A percentile compares a stretch with the other conserved stretches of the same genome.
These are phyloP conservation scores for Tremella yokohamensis DNA, from an alignment of 768 basidiomycete genomes.

Conservation along the genomic window DNA sequence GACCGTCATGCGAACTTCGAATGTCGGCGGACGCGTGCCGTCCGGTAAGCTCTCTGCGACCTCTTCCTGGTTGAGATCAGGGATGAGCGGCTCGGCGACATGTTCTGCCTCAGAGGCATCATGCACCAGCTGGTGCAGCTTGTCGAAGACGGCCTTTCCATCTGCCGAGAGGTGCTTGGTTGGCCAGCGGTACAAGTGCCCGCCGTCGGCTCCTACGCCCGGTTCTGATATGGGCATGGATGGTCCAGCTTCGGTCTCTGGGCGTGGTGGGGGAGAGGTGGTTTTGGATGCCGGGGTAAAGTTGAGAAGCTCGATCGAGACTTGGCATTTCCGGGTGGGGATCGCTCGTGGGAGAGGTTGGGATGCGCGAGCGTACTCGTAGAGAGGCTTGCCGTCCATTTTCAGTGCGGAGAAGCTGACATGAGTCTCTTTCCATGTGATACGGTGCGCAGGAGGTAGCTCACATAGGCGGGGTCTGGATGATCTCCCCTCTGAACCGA, in stretches of 20 bases:
- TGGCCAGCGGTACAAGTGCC: constrained; percentile 78
- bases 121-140: constrained; percentile 56
- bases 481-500: constrained; percentile 78
- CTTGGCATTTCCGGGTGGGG: constrained; percentile 73
- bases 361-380: constrained; percentile 90
- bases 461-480: constrained; percentile 89
- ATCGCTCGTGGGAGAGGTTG: constrained; percentile 93
- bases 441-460: constrained; percentile 16
- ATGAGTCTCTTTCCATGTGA: neutral
- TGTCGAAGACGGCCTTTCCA: constrained; percentile 67
- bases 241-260: neutral
- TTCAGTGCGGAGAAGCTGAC: constrained; percentile 94
- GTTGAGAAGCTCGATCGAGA: constrained; percentile 73
- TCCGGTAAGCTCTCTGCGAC: constrained; percentile 26
- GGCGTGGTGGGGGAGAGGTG: constrained; percentile 2
- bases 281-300: constrained; percentile 60
- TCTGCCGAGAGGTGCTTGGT: constrained; percentile 64
- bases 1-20: constrained; percentile 85
- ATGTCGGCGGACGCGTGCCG: constrained; percentile 61
- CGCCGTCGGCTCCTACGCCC: constrained; percentile 47
- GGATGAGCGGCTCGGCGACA: constrained; percentile 11
- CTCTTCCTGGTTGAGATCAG: constrained; percentile 23
- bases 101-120: constrained; percentile 20
- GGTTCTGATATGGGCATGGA: neutral
- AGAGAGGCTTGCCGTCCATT: constrained; percentile 93